phyloP scores from a whole-genome alignment of 2,329 filamentous ascomycete genomes.

The Rosellinia necatrix region DNA sequence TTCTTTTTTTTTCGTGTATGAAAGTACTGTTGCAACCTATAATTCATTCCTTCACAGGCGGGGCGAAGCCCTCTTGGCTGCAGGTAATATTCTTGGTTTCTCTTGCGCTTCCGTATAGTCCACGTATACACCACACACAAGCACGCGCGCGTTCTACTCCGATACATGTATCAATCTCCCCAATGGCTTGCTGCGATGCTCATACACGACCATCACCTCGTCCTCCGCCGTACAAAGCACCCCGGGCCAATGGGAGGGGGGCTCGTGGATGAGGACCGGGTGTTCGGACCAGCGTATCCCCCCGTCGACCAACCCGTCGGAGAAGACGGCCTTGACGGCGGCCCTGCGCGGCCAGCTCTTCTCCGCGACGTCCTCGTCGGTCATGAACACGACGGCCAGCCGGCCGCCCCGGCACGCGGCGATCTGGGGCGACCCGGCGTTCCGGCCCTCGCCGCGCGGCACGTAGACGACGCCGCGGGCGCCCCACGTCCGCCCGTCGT shows the following conservation, averaged over 20 bases:
- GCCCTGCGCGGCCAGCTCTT: conserved; percentile 47
- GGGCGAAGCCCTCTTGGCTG: neutral
- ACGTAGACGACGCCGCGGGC: conserved; percentile 48
- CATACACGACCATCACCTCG: conserved; percentile 41
- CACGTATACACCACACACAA: neutral
- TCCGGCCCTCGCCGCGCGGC: conserved; percentile 42
- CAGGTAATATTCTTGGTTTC: neutral
- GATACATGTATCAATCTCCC: conserved; percentile 33
- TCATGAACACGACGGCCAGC: conserved; percentile 52
- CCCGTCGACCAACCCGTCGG: conserved; percentile 41
- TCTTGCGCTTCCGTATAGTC: neutral
- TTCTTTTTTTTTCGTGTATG: too few species aligned
- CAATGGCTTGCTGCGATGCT: conserved; percentile 37
- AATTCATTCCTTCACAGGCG: too few species aligned
- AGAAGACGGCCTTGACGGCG: conserved; percentile 48
- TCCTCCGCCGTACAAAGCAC: conserved; percentile 37
- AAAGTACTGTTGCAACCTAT: neutral
- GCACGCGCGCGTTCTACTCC: conserved; percentile 2
- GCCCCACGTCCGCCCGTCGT: conserved; percentile 48
- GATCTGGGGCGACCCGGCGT: conserved; percentile 53
- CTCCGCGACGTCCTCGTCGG: conserved; percentile 47
- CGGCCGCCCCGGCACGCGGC: conserved; percentile 46
- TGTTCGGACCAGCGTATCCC: conserved; percentile 43
- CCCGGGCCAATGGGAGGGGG: conserved; percentile 43
- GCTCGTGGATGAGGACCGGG: conserved; percentile 36